These are phyloP conservation scores for Dothiorella sarmentorum DNA, from an alignment of 2,329 filamentous ascomycete genomes.

Conservation along the genomic window DNA sequence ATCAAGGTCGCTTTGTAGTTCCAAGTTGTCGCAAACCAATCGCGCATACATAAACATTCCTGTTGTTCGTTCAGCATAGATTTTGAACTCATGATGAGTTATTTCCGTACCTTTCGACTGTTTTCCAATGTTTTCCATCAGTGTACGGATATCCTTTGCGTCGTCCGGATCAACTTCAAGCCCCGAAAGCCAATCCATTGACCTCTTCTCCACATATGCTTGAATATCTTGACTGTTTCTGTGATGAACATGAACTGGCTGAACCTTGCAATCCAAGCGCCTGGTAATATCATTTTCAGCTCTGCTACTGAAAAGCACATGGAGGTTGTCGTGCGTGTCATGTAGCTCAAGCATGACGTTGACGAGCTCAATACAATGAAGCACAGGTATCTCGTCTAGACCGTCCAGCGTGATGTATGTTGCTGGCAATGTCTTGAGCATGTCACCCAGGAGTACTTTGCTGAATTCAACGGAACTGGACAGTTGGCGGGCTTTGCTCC, in stretches of 20 bases:
- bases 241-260: background rate
- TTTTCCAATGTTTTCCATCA: background rate
- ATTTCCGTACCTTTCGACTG: background rate
- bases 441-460: background rate
- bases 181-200: background rate
- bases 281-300: background rate
- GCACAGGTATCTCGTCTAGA: background rate
- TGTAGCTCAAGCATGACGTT: background rate
- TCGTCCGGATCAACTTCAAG: background rate
- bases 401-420: background rate
- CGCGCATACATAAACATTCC: background rate
- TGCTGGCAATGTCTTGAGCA: background rate
- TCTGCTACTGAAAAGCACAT: background rate
- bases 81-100: background rate
- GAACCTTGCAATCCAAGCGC: background rate
- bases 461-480: background rate
- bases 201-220: background rate
- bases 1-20: background rate
- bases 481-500: constrained; percentile 22
- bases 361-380: background rate
- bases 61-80: background rate
- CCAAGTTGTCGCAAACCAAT: background rate
- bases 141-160: background rate
- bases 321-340: background rate
- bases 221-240: background rate